Evolutionary conservation across 495 filamentous ascomycete genomes (phyloP).

Genomic region (Thermothielavioides terrestris): DNA sequence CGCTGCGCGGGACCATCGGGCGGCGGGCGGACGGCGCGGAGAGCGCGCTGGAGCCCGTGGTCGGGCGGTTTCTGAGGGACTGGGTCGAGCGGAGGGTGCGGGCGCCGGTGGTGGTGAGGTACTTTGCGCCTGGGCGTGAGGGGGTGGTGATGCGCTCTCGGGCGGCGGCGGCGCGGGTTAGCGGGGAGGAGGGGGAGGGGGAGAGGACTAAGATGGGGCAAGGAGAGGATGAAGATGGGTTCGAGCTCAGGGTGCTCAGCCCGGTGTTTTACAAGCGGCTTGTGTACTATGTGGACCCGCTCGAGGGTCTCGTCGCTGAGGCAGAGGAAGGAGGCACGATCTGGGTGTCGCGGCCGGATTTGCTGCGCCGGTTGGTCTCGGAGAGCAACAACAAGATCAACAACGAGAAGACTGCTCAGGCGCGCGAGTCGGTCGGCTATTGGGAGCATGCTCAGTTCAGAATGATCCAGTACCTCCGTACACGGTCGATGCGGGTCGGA

Average conservation of each 20-base stretch:
- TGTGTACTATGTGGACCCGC: slow-evolving; percentile 41
- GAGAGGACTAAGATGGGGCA: too few relatives aligned
- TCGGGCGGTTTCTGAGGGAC: slow-evolving; percentile 42
- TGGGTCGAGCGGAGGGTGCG: slow-evolving; percentile 33
- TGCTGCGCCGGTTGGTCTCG: slow-evolving; percentile 35
- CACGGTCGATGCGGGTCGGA: slow-evolving; percentile 26
- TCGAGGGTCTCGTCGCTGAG: slow-evolving; percentile 45
- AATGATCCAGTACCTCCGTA: slow-evolving; percentile 30
- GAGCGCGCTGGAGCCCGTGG: slow-evolving; percentile 41
- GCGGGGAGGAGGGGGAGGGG: neutral
- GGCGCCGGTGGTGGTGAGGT: slow-evolving; percentile 37
- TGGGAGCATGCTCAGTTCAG: slow-evolving; percentile 29
- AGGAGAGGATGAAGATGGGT: neutral
- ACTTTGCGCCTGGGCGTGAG: slow-evolving; percentile 35
- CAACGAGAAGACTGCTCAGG: slow-evolving; percentile 19
- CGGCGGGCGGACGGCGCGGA: slow-evolving; percentile 39
- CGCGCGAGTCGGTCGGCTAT: slow-evolving; percentile 18
- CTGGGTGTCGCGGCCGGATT: slow-evolving; percentile 38
- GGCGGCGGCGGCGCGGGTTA: slow-evolving; percentile 2
- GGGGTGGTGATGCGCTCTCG: slow-evolving; percentile 32
- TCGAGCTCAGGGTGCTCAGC: slow-evolving; percentile 47
- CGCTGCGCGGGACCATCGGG: slow-evolving; percentile 42
- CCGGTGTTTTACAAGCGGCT: slow-evolving; percentile 55
- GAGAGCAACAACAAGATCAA: too few relatives aligned
- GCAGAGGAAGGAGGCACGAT: slow-evolving; percentile 43